A percentile compares a stretch with the other conserved stretches of the same genome.
Conservation (phyloP, 2,329 filamentous ascomycete genomes). For the Botrytis pseudocinerea region DNA sequence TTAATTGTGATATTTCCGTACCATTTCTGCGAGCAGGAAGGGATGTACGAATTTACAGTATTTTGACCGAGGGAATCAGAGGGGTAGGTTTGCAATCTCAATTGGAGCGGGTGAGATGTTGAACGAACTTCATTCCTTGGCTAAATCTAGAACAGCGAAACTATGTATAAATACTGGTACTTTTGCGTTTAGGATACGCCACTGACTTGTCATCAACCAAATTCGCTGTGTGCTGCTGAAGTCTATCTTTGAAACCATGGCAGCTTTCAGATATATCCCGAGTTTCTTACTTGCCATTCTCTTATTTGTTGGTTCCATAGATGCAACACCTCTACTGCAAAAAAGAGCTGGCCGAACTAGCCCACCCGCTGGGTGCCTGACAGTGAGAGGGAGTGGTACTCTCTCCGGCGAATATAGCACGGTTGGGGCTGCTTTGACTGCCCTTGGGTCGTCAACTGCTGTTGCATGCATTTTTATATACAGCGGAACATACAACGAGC, state of each 20-base stretch:
- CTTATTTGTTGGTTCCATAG: neutral
- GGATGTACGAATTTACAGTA: neutral
- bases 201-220: neutral
- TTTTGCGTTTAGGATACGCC: neutral
- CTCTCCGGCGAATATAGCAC: conserved; percentile 23
- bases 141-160: neutral
- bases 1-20: neutral
- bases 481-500: conserved; percentile 10
- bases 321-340: conserved; percentile 1
- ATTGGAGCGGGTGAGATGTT: neutral
- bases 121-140: neutral
- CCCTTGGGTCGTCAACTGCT: conserved; percentile 1
- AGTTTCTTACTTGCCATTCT: neutral
- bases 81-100: neutral
- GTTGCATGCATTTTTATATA: conserved; percentile 14
- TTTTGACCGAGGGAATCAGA: neutral
- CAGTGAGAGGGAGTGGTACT: conserved; percentile 23
- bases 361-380: conserved; percentile 19
- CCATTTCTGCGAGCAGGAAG: neutral
- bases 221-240: neutral
- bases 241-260: neutral
- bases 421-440: conserved; percentile 2
- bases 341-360: conserved; percentile 13
- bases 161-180: neutral
- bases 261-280: neutral